These are phyloP conservation scores for Kwoniella botswanensis DNA, from an alignment of 768 basidiomycete genomes.

Conservation along the genomic window DNA sequence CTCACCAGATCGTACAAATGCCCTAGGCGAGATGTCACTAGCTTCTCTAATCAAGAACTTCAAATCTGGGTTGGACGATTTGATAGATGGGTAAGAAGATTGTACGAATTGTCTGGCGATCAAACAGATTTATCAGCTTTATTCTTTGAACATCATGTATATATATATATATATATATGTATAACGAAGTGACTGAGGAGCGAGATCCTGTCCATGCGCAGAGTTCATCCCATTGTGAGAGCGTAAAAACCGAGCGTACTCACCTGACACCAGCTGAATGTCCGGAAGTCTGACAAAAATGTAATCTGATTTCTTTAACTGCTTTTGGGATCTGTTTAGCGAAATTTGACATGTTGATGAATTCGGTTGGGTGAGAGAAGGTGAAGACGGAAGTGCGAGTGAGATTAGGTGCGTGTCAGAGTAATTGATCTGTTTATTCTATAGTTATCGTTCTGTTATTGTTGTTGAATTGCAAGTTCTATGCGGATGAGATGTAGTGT, in stretches of 20 bases:
- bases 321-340: slow-evolving; percentile 54
- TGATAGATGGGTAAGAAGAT: slow-evolving; percentile 53
- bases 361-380: not conserved
- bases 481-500: no score
- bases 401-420: no score
- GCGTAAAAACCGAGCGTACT: slow-evolving; percentile 19
- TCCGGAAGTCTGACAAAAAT: slow-evolving; percentile 55
- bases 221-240: no score
- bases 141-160: no score
- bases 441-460: not conserved
- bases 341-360: slow-evolving; percentile 48
- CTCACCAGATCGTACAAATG: slow-evolving; percentile 58
- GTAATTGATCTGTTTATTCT: no score
- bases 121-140: not conserved
- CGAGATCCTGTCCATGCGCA: no score
- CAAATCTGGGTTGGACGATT: slow-evolving; percentile 56
- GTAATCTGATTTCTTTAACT: slow-evolving; percentile 58
- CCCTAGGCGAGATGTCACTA: slow-evolving; percentile 51
- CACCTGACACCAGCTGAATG: slow-evolving; percentile 55
- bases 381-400: not conserved
- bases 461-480: not conserved
- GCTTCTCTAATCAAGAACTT: slow-evolving; percentile 59
- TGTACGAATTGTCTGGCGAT: slow-evolving; percentile 54
- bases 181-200: no score
- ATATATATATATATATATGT: no score